Evolutionary conservation across 495 filamentous ascomycete genomes (phyloP).

Genomic region (Lepidopterella palustris): DNA sequence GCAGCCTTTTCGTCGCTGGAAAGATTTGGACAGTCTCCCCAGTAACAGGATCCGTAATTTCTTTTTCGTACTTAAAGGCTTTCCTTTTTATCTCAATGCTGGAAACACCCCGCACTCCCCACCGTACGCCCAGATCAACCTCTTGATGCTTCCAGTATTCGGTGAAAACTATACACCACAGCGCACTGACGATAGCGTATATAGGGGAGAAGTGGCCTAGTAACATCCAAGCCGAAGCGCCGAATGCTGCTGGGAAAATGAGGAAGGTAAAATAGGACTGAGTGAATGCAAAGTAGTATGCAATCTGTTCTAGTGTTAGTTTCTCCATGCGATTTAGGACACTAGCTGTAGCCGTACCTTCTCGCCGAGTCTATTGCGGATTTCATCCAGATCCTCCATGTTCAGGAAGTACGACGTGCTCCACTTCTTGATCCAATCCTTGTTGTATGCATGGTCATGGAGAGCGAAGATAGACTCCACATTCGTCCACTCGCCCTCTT

Average conservation of each 20-base stretch:
- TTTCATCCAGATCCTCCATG: slow-evolving; percentile 69
- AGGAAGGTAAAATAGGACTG: slow-evolving; percentile 88
- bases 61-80: slow-evolving; percentile 71
- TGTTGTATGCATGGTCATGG: slow-evolving; percentile 83
- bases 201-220: slow-evolving; percentile 77
- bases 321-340: not conserved
- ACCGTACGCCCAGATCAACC: slow-evolving; percentile 79
- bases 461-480: slow-evolving; percentile 82
- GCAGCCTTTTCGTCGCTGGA: slow-evolving; percentile 67
- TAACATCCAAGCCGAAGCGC: slow-evolving; percentile 71
- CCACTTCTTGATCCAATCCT: slow-evolving; percentile 85
- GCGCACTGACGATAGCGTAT: slow-evolving; percentile 71
- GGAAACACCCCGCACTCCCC: slow-evolving; percentile 85
- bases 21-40: slow-evolving; percentile 76
- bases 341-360: slow-evolving; percentile 46
- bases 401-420: slow-evolving; percentile 72
- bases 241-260: slow-evolving; percentile 76
- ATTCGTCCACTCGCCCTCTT: slow-evolving; percentile 75
- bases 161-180: slow-evolving; percentile 88
- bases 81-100: slow-evolving; percentile 69
- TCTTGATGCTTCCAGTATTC: slow-evolving; percentile 98
- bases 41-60: slow-evolving; percentile 71
- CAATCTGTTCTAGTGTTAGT: slow-evolving; percentile 49
- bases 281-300: slow-evolving; percentile 94
- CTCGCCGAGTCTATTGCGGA: slow-evolving; percentile 86